Evolutionary conservation across 768 basidiomycete genomes (phyloP), one percentile per base, ranked within the genome.

Genomic region (Mycena rosella): DNA sequence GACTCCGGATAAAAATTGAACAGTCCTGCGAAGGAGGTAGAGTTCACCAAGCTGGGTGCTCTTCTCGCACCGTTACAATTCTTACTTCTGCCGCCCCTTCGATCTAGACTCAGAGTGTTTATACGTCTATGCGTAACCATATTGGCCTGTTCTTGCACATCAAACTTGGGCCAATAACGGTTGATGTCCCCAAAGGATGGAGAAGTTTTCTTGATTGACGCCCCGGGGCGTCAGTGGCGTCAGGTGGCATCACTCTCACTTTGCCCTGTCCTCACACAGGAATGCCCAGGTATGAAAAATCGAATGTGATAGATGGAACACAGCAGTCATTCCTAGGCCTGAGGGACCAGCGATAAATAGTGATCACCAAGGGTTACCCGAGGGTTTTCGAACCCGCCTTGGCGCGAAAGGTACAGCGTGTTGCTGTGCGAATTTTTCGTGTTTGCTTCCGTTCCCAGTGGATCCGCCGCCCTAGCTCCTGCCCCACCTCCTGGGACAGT

Each of bases 371-470:
- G 47, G 24, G 47, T 26, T 48, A 48, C 32, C 51, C 51, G 51
- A 3, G 51, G 51, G 51, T 4, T 52, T 30, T 52, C 29, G 29
- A 52, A 52, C 51, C 51, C 51, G 51, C 51, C 51, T 40, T 56
- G 54, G 38, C 54, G 54, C 54, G 54, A 56, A 56, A 56, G 24
- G 40, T 56, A 56, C 36, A 40, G 54, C 40, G 38, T 38, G 22
- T 56, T 40, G 20, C 20, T 42, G 15, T 56, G 54, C 38, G 15
- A 38, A 11, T 38, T 17, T 38, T 42, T 54, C 53, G 53, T 27
- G 18, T 54, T 54, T 54, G 53, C 53, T 54, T 27, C 53, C 27
- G 53, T 38, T 18, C 34, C 22, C 34, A 7, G 5, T 48, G 47
- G 47, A 48, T 54, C 34, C 53, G 34, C 53, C 49, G 49, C 38